These are phyloP conservation scores for Zygosaccharomyces pseudorouxii DNA, from an alignment of 805 yeast genomes.

Conservation along the genomic window DNA sequence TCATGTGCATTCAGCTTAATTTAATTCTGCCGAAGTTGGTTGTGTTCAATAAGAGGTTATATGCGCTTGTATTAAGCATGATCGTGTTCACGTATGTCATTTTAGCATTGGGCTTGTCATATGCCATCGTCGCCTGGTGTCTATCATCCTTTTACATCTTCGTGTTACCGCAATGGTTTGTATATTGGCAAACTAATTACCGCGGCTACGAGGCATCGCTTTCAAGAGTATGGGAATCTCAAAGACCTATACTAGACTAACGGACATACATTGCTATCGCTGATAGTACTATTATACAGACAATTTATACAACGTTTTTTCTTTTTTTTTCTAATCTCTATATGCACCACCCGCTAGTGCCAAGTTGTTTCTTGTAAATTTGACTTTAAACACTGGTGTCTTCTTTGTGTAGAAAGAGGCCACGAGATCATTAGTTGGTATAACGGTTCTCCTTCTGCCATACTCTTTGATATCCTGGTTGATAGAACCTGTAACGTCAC, in stretches of 20 bases:
- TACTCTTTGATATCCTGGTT: slow-evolving; percentile 42
- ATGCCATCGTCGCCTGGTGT: slow-evolving; percentile 19
- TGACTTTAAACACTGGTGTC: slow-evolving; percentile 90
- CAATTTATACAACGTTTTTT: background rate
- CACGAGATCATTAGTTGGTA: slow-evolving; percentile 86
- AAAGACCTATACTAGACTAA: slow-evolving; percentile 20
- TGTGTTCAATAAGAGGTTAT: slow-evolving; percentile 13
- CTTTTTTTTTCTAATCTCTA: slow-evolving; percentile 35
- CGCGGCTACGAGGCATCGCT: slow-evolving; percentile 15
- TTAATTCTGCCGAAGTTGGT: slow-evolving; percentile 29
- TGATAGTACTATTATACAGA: slow-evolving; percentile 1
- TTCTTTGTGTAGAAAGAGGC: slow-evolving; percentile 90
- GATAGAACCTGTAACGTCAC: slow-evolving; percentile 32
- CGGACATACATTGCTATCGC: slow-evolving; percentile 2
- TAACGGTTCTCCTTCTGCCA: slow-evolving; percentile 59
- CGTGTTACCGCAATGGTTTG: slow-evolving; percentile 28
- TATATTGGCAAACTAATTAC: slow-evolving; percentile 32
- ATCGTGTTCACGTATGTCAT: slow-evolving; percentile 26
- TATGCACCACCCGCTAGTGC: slow-evolving; percentile 93
- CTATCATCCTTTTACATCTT: slow-evolving; percentile 20
- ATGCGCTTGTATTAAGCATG: slow-evolving; percentile 20
- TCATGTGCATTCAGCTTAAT: slow-evolving; percentile 39
- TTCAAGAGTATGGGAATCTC: slow-evolving; percentile 25
- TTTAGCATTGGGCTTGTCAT: slow-evolving; percentile 20
- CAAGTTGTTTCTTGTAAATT: slow-evolving; percentile 83